A percentile compares a stretch with the other conserved stretches of the same genome.
Evolutionary conservation across 1,284 basidiomycete genomes (phyloP).

Genomic region (Caloboletus firmus): DNA sequence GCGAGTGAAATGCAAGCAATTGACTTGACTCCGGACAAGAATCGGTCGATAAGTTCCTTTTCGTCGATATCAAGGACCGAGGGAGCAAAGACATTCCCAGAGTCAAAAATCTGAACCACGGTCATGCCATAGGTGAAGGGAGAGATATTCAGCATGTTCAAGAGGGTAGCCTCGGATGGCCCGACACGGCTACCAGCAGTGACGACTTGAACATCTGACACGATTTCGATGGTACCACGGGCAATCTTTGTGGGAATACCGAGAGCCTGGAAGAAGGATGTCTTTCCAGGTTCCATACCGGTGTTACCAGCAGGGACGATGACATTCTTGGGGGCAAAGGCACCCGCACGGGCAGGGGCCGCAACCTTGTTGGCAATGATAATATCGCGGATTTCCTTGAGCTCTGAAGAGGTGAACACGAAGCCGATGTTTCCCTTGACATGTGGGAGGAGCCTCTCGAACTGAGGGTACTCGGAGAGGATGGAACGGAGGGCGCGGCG

Average conservation of each 20-base stretch:
- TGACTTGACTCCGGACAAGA: slow-evolving; percentile 92
- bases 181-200: slow-evolving; percentile 91
- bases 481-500: slow-evolving; percentile 94
- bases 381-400: slow-evolving; percentile 92
- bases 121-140: slow-evolving; percentile 99
- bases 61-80: slow-evolving; percentile 95
- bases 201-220: slow-evolving; percentile 96
- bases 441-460: slow-evolving; percentile 94
- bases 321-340: slow-evolving; percentile 91
- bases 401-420: slow-evolving; percentile 93
- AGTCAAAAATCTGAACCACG: slow-evolving; percentile 91
- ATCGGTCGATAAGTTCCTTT: slow-evolving; percentile 85
- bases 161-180: slow-evolving; percentile 92
- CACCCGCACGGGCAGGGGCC: slow-evolving; percentile 98
- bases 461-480: slow-evolving; percentile 87
- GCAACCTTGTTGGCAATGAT: slow-evolving; percentile 98
- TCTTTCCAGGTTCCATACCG: slow-evolving; percentile 99
- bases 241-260: slow-evolving; percentile 99
- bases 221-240: slow-evolving; percentile 99
- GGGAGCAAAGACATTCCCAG: slow-evolving; percentile 88
- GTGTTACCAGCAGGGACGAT: slow-evolving; percentile 95
- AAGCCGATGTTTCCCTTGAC: slow-evolving; percentile 99
- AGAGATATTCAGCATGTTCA: slow-evolving; percentile 99
- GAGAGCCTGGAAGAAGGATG: slow-evolving; percentile 99
- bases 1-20: slow-evolving; percentile 96